These are phyloP conservation scores for Colletotrichum lentis DNA, from an alignment of 2,329 filamentous ascomycete genomes.

Conservation along the genomic window DNA sequence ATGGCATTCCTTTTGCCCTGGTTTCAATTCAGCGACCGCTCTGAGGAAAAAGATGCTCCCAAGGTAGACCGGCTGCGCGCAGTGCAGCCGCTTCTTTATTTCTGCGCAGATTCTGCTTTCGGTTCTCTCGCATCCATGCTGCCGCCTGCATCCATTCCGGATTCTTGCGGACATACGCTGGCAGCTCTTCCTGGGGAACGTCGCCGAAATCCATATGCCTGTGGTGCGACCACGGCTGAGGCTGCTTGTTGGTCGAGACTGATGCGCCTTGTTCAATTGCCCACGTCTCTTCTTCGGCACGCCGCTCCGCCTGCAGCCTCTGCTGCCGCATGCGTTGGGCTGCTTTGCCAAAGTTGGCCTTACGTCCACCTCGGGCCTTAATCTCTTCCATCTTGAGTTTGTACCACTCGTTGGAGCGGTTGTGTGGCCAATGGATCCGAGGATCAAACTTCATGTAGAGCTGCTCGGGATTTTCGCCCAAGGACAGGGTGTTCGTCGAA, in stretches of 20 bases:
- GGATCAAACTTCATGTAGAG: slow-evolving; percentile 61
- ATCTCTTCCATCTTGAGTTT: slow-evolving; percentile 60
- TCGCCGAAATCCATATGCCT: slow-evolving; percentile 50
- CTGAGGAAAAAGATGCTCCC: slow-evolving; percentile 17
- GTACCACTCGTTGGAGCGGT: slow-evolving; percentile 56
- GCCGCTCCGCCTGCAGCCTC: slow-evolving; percentile 39
- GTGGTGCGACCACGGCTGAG: slow-evolving; percentile 44
- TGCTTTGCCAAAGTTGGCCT: slow-evolving; percentile 60
- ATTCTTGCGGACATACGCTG: slow-evolving; percentile 55
- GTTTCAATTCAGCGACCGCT: background rate
- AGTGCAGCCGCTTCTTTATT: slow-evolving; percentile 13
- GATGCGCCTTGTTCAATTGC: slow-evolving; percentile 3
- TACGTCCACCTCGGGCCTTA: slow-evolving; percentile 56
- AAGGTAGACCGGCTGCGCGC: slow-evolving; percentile 15
- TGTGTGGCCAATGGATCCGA: slow-evolving; percentile 56
- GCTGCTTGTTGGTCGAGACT: slow-evolving; percentile 37
- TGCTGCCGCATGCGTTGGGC: slow-evolving; percentile 50
- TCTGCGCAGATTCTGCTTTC: slow-evolving; percentile 37
- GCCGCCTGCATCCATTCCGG: slow-evolving; percentile 56
- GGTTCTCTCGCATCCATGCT: slow-evolving; percentile 48
- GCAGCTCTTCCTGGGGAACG: slow-evolving; percentile 52
- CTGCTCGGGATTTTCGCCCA: slow-evolving; percentile 43
- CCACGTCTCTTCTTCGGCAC: background rate
- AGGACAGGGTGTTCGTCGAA: slow-evolving; percentile 20
- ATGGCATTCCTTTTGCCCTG: too few relatives aligned